Evolutionary conservation across 139 green algal genomes (phyloP).

Genomic region (Eudorina sp.): DNA sequence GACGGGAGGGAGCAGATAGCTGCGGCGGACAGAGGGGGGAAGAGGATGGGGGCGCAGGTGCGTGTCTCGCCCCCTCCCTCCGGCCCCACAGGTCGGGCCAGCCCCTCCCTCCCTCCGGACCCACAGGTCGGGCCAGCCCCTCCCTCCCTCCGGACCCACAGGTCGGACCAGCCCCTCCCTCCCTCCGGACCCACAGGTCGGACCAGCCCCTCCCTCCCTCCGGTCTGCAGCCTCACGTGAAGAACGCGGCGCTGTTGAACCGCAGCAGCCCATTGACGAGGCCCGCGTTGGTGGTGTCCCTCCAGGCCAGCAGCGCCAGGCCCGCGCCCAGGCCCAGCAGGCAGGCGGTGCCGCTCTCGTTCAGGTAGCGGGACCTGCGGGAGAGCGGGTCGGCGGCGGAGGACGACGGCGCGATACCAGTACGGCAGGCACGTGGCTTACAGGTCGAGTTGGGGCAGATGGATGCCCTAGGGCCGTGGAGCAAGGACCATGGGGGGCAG

Average conservation of each 20-base stretch:
- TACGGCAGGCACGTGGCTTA: neutral
- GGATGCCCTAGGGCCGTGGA: neutral
- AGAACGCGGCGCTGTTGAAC: constrained; percentile 61
- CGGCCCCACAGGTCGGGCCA: neutral
- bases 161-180: neutral
- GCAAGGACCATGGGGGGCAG: neutral
- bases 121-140: neutral
- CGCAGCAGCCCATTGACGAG: constrained; percentile 54
- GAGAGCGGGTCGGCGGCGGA: neutral
- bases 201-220: too few species aligned
- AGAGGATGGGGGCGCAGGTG: neutral
- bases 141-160: neutral
- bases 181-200: neutral
- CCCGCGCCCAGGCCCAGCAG: constrained; percentile 58
- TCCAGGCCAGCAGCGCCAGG: constrained; percentile 53
- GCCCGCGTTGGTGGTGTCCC: neutral
- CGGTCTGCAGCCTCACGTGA: constrained; percentile 50
- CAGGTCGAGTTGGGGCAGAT: neutral
- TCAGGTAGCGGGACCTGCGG: constrained; percentile 58
- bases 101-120: neutral
- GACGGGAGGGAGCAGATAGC: constrained; percentile 86
- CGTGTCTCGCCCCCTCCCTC: neutral
- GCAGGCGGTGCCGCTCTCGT: constrained; percentile 56
- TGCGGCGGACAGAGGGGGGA: constrained; percentile 21
- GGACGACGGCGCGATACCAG: neutral